phyloP scores from a whole-genome alignment of 2,329 filamentous ascomycete species.

The Fusarium compactum region DNA sequence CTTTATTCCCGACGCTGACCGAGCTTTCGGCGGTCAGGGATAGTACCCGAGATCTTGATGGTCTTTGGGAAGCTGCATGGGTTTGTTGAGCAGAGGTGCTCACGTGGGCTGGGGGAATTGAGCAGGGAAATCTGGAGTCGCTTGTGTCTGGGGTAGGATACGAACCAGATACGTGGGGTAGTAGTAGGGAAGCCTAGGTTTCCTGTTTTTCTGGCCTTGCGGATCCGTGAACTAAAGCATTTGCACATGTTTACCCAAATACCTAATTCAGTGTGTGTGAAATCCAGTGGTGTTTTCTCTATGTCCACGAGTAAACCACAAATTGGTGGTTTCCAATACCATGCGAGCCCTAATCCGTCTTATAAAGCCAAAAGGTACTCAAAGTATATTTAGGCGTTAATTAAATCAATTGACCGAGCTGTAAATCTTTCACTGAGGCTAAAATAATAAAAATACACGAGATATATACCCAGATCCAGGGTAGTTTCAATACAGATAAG shows the following conservation, averaged over 20 bases:
- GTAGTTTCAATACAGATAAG: not conserved
- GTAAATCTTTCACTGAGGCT: not conserved
- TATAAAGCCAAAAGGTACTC: too few relatives aligned
- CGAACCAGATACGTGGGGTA: not conserved
- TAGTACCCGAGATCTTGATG: not conserved
- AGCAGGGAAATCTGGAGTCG: not conserved
- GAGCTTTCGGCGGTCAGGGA: not conserved
- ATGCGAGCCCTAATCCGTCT: too few relatives aligned
- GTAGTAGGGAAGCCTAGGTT: not conserved
- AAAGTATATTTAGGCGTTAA: accelerated
- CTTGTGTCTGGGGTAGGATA: not conserved
- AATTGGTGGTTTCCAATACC: too few relatives aligned
- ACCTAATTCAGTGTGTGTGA: too few relatives aligned
- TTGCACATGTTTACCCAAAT: too few relatives aligned
- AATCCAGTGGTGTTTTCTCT: too few relatives aligned
- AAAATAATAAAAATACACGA: not conserved
- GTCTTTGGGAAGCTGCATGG: not conserved
- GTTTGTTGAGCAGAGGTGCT: not conserved
- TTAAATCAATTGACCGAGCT: accelerated
- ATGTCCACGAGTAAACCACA: too few relatives aligned
- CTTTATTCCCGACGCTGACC: not conserved
- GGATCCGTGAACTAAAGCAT: not conserved
- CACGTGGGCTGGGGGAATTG: not conserved
- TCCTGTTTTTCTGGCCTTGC: too few relatives aligned
- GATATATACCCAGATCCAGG: not conserved